A percentile compares a stretch with the other conserved stretches of the same genome.
Conservation (phyloP, 2,329 filamentous ascomycete species). For the Cladophialophora psammophila region DNA sequence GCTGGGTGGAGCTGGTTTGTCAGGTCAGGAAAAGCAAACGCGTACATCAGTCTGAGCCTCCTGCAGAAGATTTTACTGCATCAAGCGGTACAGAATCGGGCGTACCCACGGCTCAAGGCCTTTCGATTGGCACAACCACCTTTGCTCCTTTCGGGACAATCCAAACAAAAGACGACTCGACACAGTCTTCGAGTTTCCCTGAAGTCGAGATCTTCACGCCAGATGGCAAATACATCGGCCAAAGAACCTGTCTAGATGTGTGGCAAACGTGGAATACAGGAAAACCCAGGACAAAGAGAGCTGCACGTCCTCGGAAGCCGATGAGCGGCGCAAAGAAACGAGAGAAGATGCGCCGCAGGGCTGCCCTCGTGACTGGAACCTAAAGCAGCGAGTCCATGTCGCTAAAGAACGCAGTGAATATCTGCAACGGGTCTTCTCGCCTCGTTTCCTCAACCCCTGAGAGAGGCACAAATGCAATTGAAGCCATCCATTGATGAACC, state of each 20-base stretch:
- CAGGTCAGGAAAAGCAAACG: slow-evolving; percentile 70
- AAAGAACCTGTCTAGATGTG: slow-evolving; percentile 30
- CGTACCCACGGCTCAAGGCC: slow-evolving; percentile 23
- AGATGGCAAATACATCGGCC: slow-evolving; percentile 77
- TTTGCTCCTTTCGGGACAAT: slow-evolving; percentile 32
- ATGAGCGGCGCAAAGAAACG: slow-evolving; percentile 36
- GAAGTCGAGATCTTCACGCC: slow-evolving; percentile 85
- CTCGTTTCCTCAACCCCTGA: background rate
- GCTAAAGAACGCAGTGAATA: background rate
- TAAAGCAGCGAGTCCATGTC: background rate
- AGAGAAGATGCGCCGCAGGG: slow-evolving; percentile 18
- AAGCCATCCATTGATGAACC: background rate
- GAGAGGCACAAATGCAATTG: background rate
- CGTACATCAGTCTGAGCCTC: background rate
- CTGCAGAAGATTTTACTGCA: slow-evolving; percentile 10
- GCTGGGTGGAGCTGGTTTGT: slow-evolving; percentile 87
- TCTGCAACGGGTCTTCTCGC: background rate
- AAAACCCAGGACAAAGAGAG: slow-evolving; percentile 21
- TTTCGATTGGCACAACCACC: slow-evolving; percentile 28
- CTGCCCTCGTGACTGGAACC: background rate
- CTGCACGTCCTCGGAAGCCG: slow-evolving; percentile 32
- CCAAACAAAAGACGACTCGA: slow-evolving; percentile 31
- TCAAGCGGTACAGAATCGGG: slow-evolving; percentile 8
- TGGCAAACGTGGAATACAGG: slow-evolving; percentile 35
- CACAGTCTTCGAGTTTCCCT: slow-evolving; percentile 60